Percentiles rank a stretch among this genome's conserved stretches.
These are phyloP conservation scores for Dendrobium chrysotoxum DNA, from an alignment of 106 monocot genomes.

Conservation along the genomic window DNA sequence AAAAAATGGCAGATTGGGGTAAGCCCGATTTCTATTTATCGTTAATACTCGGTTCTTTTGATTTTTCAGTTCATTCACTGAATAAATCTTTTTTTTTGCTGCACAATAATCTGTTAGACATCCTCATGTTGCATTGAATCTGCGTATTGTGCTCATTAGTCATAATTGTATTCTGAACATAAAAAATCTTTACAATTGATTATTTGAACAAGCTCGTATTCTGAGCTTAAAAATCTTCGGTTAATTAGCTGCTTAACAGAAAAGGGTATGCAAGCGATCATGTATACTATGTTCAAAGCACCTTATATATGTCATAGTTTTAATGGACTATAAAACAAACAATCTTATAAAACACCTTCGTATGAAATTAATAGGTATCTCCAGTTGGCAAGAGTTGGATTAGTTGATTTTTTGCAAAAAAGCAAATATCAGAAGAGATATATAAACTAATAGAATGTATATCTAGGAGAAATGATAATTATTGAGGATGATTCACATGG, in stretches of 20 bases:
- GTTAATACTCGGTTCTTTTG: neutral
- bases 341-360: neutral
- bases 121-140: neutral
- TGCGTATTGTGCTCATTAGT: neutral
- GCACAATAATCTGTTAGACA: neutral
- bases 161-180: too few relatives aligned
- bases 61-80: neutral
- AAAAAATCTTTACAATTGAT: too few relatives aligned
- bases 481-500: too few relatives aligned
- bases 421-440: too few relatives aligned
- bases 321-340: neutral
- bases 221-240: neutral
- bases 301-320: neutral
- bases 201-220: neutral
- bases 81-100: neutral
- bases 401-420: too few relatives aligned
- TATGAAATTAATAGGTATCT: too few relatives aligned
- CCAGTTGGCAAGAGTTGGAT: too few relatives aligned
- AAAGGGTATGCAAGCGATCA: neutral
- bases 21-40: neutral
- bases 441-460: too few relatives aligned
- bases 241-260: neutral
- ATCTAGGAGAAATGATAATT: too few relatives aligned
- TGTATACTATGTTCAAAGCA: neutral
- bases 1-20: slow-evolving; percentile 6